A percentile compares a stretch with the other conserved stretches of the same genome.
Evolutionary conservation across 768 basidiomycete species (phyloP).

Genomic region (Calocybe gangraenosa): DNA sequence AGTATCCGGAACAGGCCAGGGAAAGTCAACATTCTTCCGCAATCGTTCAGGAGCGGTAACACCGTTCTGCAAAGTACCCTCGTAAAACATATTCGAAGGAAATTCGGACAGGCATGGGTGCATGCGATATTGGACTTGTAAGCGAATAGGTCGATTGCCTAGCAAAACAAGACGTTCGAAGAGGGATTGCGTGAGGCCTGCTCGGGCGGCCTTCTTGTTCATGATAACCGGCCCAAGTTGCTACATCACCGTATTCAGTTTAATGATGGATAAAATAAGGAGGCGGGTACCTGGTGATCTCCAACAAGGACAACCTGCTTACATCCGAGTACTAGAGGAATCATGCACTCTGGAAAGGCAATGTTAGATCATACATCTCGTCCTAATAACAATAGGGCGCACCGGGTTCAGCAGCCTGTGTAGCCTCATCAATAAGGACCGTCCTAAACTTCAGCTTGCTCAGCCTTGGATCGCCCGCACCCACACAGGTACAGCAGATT

Average conservation of each 20-base stretch:
- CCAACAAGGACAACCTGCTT: slow-evolving; percentile 98
- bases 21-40: slow-evolving; percentile 98
- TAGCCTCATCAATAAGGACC: slow-evolving; percentile 97
- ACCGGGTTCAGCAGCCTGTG: slow-evolving; percentile 97
- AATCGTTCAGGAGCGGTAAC: slow-evolving; percentile 97
- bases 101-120: slow-evolving; percentile 99
- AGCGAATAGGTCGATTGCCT: slow-evolving; percentile 92
- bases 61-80: slow-evolving; percentile 97
- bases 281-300: slow-evolving; percentile 63
- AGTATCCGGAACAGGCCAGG: slow-evolving; percentile 95
- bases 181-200: slow-evolving; percentile 95
- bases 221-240: slow-evolving; percentile 99
- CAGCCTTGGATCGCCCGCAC: slow-evolving; percentile 93
- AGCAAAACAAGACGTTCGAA: slow-evolving; percentile 97
- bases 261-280: too few relatives aligned
- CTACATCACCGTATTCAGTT: slow-evolving; percentile 26
- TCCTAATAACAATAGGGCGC: slow-evolving; percentile 19
- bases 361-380: slow-evolving; percentile 7
- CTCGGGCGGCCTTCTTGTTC: slow-evolving; percentile 99
- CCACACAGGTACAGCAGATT: slow-evolving; percentile 98
- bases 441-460: slow-evolving; percentile 98
- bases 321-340: slow-evolving; percentile 95
- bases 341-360: slow-evolving; percentile 85
- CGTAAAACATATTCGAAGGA: slow-evolving; percentile 99
- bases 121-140: slow-evolving; percentile 99